Conservation (phyloP, 2,329 filamentous ascomycete genomes). For the Colletotrichum costaricense region DNA sequence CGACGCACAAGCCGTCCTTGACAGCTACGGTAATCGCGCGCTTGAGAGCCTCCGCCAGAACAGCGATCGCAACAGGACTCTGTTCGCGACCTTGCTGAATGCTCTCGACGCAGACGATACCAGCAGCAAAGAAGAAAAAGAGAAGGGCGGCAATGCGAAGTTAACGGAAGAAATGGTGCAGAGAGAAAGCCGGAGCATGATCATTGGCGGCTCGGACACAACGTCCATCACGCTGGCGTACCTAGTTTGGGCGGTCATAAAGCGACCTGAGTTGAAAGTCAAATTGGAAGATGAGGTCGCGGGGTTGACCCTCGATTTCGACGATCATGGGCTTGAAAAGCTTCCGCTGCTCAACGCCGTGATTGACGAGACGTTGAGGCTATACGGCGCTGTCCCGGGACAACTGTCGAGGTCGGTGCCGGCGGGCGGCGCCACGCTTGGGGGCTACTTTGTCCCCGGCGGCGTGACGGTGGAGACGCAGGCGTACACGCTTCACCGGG, state of each 20-base stretch:
- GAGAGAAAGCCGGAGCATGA: constrained; percentile 55
- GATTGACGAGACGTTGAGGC: constrained; percentile 57
- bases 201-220: constrained; percentile 64
- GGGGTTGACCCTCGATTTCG: constrained; percentile 38
- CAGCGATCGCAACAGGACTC: background rate
- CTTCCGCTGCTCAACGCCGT: constrained; percentile 54
- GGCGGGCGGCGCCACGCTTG: constrained; percentile 49
- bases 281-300: constrained; percentile 49
- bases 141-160: background rate
- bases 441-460: constrained; percentile 51
- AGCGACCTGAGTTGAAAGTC: constrained; percentile 42
- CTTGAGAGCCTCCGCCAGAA: constrained; percentile 1
- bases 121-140: background rate
- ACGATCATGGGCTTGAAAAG: constrained; percentile 46
- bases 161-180: constrained; percentile 45
- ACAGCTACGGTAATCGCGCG: constrained; percentile 5
- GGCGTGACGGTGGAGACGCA: constrained; percentile 55
- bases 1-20: constrained; percentile 6
- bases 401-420: constrained; percentile 54
- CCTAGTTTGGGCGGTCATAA: constrained; percentile 53
- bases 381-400: constrained; percentile 53
- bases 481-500: constrained; percentile 58
- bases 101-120: background rate
- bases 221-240: constrained; percentile 63
- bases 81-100: background rate